A percentile compares a stretch with the other conserved stretches of the same genome.
Conservation (phyloP, 345 rosid species). For the Populus tremula region DNA sequence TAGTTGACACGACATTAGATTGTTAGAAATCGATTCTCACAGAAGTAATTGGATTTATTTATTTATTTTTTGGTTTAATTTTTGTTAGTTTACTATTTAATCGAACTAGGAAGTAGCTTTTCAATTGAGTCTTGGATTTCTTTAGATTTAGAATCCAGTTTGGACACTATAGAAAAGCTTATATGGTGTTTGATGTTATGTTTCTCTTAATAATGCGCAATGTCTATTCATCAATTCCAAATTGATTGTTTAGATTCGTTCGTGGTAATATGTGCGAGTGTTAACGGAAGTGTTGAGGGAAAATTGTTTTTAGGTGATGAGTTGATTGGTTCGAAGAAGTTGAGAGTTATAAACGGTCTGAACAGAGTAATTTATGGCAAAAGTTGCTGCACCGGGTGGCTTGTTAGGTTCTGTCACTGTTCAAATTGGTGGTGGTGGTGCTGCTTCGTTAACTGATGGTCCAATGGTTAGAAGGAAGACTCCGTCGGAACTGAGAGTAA, state of each 20-base stretch:
- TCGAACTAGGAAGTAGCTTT: not conserved
- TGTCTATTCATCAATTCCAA: not conserved
- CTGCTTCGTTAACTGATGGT: constrained; percentile 37
- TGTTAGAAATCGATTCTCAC: not conserved
- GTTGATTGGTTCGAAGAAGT: constrained; percentile 17
- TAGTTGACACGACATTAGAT: not conserved
- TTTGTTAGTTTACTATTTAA: not conserved
- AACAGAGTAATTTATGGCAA: constrained; percentile 45
- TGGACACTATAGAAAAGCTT: not conserved
- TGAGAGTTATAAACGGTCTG: not conserved
- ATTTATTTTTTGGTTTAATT: no score
- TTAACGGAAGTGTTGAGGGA: not conserved
- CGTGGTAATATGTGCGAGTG: not conserved
- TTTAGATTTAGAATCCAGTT: not conserved
- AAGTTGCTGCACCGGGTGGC: constrained; percentile 60
- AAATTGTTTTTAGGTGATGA: constrained; percentile 10
- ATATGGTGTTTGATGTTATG: not conserved
- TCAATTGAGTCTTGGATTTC: not conserved
- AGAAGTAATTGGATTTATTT: not conserved
- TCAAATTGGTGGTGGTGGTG: constrained; percentile 46
- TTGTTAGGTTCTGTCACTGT: constrained; percentile 41
- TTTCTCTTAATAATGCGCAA: not conserved
- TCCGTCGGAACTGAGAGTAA: constrained; percentile 77
- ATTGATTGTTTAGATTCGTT: not conserved
- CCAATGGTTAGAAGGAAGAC: constrained; percentile 64